Base-by-base conservation (phyloP, 768 basidiomycete species). In the Boletus barrowsii region DNA sequence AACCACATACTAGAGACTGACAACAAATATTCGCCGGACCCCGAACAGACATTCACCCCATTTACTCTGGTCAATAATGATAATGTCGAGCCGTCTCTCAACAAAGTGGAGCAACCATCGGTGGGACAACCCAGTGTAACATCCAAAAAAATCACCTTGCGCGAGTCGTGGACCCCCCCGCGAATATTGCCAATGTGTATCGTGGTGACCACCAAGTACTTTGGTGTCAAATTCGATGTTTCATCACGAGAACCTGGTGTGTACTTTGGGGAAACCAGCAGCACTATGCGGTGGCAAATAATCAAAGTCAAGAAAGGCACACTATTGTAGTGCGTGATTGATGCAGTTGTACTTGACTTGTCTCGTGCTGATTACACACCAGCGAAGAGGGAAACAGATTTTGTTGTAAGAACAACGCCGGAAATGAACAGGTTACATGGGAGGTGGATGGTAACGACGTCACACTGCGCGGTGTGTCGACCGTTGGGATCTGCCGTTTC, bases 401-500 rank as follows among this genome's bases (percentile, higher is more conserved):
- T 47, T 47, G 7, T 30, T 50, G 33, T 13, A 42, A 6, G 14
- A 35, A 10, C 17, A 15, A 3, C 20, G 8, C 3, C 14, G 41
- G 20, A 20, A 29, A 22, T 14, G 49, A 30, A 29, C 22, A 15
- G 2, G 48, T 46, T 15, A 47, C 44, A 32, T 58, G 57, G 57
- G 40, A 42, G 13, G 15, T 54, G 29, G 20, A 24, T 1, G 48
- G 44, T 11, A 35, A n/a, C 9, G 40, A 47, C 2, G 57, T 51
- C 8, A 43, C 36, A 9, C 36, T 58, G 2, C 43, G 13, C 7
- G 3, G 15, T 32, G 42, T 24, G 29, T 29, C 29, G 8, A 29
- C 33, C 3, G 36, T 30, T 20, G 52, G 42, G 32, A 43, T 51
- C 9, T 58, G 47, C 36, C 33, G 10, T 39, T 54, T 58, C 46